phyloP scores from a whole-genome alignment of 257 asterid genomes.

The Jaltomata sinuosa region DNA sequence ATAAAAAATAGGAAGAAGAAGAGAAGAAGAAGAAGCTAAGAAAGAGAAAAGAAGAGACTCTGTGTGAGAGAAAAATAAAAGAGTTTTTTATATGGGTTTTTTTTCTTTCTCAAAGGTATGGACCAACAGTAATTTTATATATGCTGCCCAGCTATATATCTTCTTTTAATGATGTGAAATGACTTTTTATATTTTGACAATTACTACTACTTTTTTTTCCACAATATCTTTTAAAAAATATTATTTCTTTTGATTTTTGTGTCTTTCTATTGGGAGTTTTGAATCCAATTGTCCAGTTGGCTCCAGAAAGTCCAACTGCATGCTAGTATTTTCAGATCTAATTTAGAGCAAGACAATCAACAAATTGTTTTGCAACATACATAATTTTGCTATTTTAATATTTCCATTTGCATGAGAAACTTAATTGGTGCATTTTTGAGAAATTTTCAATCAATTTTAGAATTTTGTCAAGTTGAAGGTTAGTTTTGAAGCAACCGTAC shows the following conservation, averaged over 20 bases:
- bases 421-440: neutral
- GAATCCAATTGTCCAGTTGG: constrained; percentile 1
- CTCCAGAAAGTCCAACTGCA: neutral
- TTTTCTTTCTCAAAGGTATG: neutral
- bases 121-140: constrained; percentile 6
- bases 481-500: no score
- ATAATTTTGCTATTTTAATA: neutral
- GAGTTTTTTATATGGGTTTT: neutral
- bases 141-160: constrained; percentile 24
- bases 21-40: neutral
- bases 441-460: neutral
- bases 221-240: neutral
- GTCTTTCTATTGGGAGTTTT: neutral
- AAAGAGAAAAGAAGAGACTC: neutral
- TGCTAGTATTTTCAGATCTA: neutral
- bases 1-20: constrained; percentile 8
- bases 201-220: neutral
- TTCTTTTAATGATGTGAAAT: constrained; percentile 15
- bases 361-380: neutral
- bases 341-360: neutral
- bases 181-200: constrained; percentile 4
- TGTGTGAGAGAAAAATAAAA: neutral
- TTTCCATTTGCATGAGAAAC: neutral
- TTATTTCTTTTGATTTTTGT: neutral
- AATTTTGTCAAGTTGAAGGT: neutral